Percentiles rank a stretch among this genome's conserved stretches.
Conservation (phyloP, 2,329 filamentous ascomycete genomes). For the Aspergillus pseudoviridinutans region DNA sequence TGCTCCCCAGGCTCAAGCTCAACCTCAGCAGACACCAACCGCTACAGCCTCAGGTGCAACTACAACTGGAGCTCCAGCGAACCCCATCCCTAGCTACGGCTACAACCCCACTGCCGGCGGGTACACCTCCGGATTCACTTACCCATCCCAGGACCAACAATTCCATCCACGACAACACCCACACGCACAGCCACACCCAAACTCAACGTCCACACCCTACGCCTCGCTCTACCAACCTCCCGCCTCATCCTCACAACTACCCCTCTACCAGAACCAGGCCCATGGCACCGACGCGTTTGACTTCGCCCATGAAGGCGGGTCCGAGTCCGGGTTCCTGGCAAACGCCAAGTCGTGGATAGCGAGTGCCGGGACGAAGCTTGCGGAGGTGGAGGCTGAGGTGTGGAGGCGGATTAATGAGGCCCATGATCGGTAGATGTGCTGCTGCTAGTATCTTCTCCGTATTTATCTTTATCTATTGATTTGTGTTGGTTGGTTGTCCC, state of each 20-base stretch:
- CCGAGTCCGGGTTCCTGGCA: conserved; percentile 27
- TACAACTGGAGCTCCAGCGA: conserved; percentile 36
- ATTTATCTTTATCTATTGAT: not conserved
- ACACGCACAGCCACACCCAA: conserved; percentile 11
- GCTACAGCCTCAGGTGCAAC: conserved; percentile 16
- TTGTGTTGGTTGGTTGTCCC: not conserved
- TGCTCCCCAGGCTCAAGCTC: conserved; percentile 5
- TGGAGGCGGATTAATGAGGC: conserved; percentile 46
- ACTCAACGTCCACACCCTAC: conserved; percentile 25
- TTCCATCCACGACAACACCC: not conserved
- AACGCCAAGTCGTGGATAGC: conserved; percentile 42
- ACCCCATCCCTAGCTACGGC: conserved; percentile 20
- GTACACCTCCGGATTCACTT: not conserved
- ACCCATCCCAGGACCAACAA: not conserved
- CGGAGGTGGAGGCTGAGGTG: conserved; percentile 44
- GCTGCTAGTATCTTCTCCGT: not conserved
- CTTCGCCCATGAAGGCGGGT: not conserved
- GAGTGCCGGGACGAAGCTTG: conserved; percentile 38
- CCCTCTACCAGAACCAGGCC: conserved; percentile 11
- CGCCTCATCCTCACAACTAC: conserved; percentile 8
- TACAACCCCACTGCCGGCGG: not conserved
- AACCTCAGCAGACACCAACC: not conserved
- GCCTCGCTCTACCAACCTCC: conserved; percentile 22
- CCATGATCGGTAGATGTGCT: conserved; percentile 21
- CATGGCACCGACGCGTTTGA: not conserved